Evolutionary conservation across 768 basidiomycete genomes (phyloP).

Genomic region (Scleroderma citrinum): DNA sequence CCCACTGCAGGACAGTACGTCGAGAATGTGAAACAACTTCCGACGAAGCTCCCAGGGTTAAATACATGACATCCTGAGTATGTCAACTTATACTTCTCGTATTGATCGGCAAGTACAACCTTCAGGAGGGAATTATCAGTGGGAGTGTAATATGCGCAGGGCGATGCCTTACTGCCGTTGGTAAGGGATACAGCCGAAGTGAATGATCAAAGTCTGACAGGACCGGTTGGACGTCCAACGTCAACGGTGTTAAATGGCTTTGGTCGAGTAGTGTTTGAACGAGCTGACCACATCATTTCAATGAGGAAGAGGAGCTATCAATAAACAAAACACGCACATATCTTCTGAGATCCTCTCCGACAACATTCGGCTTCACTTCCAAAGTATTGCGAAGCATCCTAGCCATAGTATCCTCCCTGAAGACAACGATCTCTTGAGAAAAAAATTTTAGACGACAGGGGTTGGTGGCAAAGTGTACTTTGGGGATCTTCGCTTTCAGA

Average conservation of each 20-base stretch:
- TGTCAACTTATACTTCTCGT: conserved; percentile 92
- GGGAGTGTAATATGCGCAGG: background rate
- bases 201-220: conserved; percentile 89
- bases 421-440: conserved; percentile 92
- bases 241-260: conserved; percentile 86
- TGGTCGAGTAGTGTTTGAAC: conserved; percentile 97
- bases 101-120: conserved; percentile 93
- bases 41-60: conserved; percentile 92
- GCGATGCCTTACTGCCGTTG: conserved; percentile 68
- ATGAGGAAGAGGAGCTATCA: background rate
- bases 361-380: conserved; percentile 75
- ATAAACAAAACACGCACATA: conserved; percentile 53
- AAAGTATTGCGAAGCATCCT: conserved; percentile 90
- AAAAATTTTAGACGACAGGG: conserved; percentile 95
- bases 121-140: conserved; percentile 27
- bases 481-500: conserved; percentile 68
- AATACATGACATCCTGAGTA: conserved; percentile 99
- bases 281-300: conserved; percentile 45
- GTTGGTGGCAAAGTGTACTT: conserved; percentile 79
- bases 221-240: conserved; percentile 78
- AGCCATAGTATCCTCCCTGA: conserved; percentile 89
- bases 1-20: conserved; percentile 83
- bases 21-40: conserved; percentile 78
- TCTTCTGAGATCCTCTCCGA: conserved; percentile 78
- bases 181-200: conserved; percentile 88